These are phyloP conservation scores for Epichloe sibirici DNA, from an alignment of 2,329 filamentous ascomycete genomes.

Conservation along the genomic window DNA sequence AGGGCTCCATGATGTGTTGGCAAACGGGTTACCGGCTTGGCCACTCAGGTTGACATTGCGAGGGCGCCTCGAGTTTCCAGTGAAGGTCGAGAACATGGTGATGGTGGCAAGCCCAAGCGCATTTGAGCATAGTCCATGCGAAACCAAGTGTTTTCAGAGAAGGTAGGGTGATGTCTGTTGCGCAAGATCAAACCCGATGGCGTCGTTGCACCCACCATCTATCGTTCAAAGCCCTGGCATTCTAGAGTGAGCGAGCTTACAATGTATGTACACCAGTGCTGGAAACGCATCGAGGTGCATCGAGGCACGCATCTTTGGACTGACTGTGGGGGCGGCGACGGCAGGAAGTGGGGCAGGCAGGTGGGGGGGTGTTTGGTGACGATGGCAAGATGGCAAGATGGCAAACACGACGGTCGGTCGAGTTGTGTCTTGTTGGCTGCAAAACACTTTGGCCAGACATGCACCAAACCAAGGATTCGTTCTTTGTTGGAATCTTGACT, in stretches of 20 bases:
- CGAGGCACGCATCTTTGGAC: not conserved
- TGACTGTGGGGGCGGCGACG: not conserved
- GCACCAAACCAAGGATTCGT: too few species aligned
- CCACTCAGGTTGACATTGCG: conserved; percentile 93
- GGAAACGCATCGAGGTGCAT: not conserved
- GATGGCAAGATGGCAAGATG: not conserved
- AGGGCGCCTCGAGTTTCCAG: conserved; percentile 70
- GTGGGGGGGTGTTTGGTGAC: not conserved
- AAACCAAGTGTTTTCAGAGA: not conserved
- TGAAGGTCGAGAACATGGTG: conserved; percentile 84
- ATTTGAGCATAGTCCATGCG: not conserved
- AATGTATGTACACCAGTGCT: not conserved
- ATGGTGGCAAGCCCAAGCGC: conserved; percentile 8
- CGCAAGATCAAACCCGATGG: not conserved
- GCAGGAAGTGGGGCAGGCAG: not conserved
- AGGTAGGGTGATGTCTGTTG: not conserved
- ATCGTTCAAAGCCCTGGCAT: not conserved
- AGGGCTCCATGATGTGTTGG: conserved; percentile 45
- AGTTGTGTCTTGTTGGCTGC: too few species aligned
- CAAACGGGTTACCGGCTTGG: conserved; percentile 69
- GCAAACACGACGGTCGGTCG: not conserved
- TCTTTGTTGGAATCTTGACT: too few species aligned
- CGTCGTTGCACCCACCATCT: conserved; percentile 1
- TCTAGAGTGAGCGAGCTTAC: not conserved
- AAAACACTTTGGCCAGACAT: too few species aligned